A percentile compares a stretch with the other conserved stretches of the same genome.
phyloP scores from a whole-genome alignment of 139 green algal species.

The Microglena sp. region DNA sequence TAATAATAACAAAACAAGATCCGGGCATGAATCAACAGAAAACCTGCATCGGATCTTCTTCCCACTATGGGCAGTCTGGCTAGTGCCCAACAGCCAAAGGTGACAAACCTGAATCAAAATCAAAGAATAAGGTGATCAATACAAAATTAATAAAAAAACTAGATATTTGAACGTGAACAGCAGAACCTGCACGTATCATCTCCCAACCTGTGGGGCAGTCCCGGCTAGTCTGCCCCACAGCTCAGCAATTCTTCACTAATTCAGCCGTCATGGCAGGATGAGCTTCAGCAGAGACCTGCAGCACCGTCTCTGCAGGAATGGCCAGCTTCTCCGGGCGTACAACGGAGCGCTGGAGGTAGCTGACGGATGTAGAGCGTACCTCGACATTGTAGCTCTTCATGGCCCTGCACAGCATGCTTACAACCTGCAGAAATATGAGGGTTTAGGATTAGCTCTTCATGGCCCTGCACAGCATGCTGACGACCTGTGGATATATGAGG shows the following conservation, averaged over 20 bases:
- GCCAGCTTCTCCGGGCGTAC: slow-evolving; percentile 50
- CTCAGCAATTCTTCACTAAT: slow-evolving; percentile 38
- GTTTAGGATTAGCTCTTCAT: no score
- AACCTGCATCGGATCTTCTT: no score
- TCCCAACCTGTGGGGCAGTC: not conserved
- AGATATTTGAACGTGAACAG: not conserved
- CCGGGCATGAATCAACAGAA: no score
- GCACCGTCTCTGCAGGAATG: slow-evolving; percentile 42
- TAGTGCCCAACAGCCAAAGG: no score
- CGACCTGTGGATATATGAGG: no score
- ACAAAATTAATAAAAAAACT: not conserved
- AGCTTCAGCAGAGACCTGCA: slow-evolving; percentile 30
- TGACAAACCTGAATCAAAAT: no score
- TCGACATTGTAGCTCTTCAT: slow-evolving; percentile 22
- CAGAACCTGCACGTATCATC: not conserved
- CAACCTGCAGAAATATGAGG: no score
- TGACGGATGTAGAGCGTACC: slow-evolving; percentile 33
- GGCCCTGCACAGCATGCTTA: slow-evolving; percentile 10
- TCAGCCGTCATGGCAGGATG: slow-evolving; percentile 48
- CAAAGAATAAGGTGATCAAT: no score
- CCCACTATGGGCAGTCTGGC: no score
- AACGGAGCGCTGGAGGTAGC: slow-evolving; percentile 56
- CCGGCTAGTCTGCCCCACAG: not conserved
- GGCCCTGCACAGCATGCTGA: no score
- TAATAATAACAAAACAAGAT: no score